A percentile compares a stretch with the other conserved stretches of the same genome.
Conservation (phyloP, 495 filamentous ascomycete genomes). For the Lepidopterella palustris region DNA sequence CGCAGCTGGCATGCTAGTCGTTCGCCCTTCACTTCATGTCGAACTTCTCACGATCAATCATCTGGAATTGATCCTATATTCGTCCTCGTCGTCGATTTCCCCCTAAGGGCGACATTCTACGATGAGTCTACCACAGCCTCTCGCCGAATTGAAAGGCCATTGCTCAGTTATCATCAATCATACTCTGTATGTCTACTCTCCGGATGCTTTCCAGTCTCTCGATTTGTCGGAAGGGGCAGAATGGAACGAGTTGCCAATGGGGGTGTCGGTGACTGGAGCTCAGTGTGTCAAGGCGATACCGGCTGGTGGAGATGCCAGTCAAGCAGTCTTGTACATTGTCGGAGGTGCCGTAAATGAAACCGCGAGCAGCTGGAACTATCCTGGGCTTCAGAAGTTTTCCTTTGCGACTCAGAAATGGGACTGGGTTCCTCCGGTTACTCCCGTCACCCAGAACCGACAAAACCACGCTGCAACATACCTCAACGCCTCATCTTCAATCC, state of each 20-base stretch:
- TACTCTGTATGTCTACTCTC: slow-evolving; percentile 79
- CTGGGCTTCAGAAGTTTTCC: slow-evolving; percentile 76
- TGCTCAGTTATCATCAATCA: slow-evolving; percentile 79
- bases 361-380: slow-evolving; percentile 48
- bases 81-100: neutral
- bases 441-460: slow-evolving; percentile 59
- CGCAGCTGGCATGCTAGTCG: slow-evolving; percentile 20
- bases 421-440: slow-evolving; percentile 47
- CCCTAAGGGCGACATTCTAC: neutral
- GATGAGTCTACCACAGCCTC: slow-evolving; percentile 43
- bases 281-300: slow-evolving; percentile 65
- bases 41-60: neutral
- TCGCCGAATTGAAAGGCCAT: slow-evolving; percentile 58
- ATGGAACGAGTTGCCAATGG: slow-evolving; percentile 61
- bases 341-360: slow-evolving; percentile 58
- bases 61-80: neutral
- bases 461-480: slow-evolving; percentile 75
- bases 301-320: slow-evolving; percentile 44
- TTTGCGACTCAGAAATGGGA: slow-evolving; percentile 76
- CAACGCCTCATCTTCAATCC: slow-evolving; percentile 58
- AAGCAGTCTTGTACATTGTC: slow-evolving; percentile 71
- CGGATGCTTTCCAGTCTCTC: slow-evolving; percentile 68
- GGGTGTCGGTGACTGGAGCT: slow-evolving; percentile 62
- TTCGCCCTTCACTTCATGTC: slow-evolving; percentile 1
- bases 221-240: slow-evolving; percentile 56